These are phyloP conservation scores for Gyrodon lividus DNA, from an alignment of 768 basidiomycete genomes.

Conservation along the genomic window DNA sequence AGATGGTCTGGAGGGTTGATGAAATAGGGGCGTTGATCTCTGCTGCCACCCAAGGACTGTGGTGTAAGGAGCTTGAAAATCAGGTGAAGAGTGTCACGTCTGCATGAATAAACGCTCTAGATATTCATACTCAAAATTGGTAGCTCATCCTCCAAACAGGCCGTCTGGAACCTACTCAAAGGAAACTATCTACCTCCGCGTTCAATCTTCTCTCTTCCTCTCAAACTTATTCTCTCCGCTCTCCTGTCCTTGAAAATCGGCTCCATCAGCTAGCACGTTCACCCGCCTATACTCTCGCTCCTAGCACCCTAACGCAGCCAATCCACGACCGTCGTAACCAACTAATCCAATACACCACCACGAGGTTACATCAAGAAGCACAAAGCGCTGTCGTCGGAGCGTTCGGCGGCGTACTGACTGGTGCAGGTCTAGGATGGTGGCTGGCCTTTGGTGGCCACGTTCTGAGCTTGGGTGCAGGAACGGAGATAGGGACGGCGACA, in stretches of 20 bases:
- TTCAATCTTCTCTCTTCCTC: slow-evolving; percentile 39
- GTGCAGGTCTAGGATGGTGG: slow-evolving; percentile 59
- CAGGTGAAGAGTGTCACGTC: slow-evolving; percentile 35
- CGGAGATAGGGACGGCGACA: slow-evolving; percentile 57
- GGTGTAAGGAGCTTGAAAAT: slow-evolving; percentile 49
- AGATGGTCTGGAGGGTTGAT: slow-evolving; percentile 39
- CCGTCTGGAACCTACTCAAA: slow-evolving; percentile 48
- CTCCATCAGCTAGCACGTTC: slow-evolving; percentile 52
- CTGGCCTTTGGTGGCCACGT: slow-evolving; percentile 40
- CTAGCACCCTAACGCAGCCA: slow-evolving; percentile 49
- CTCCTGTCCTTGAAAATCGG: slow-evolving; percentile 57
- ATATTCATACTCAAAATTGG: neutral
- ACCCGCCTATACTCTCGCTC: slow-evolving; percentile 44
- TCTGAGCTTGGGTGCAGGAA: slow-evolving; percentile 34
- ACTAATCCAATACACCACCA: slow-evolving; percentile 54
- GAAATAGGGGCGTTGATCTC: slow-evolving; percentile 37
- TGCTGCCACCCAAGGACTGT: slow-evolving; percentile 31
- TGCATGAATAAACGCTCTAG: neutral
- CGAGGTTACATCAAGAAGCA: slow-evolving; percentile 60
- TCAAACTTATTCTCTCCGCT: slow-evolving; percentile 35
- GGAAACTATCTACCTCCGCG: slow-evolving; percentile 40
- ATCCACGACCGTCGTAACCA: slow-evolving; percentile 51
- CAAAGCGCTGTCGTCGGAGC: slow-evolving; percentile 56
- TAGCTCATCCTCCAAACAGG: slow-evolving; percentile 70
- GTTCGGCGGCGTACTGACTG: slow-evolving; percentile 46